A percentile compares a stretch with the other conserved stretches of the same genome.
phyloP scores from a whole-genome alignment of 2,329 filamentous ascomycete genomes.

The Colletotrichum higginsianum region DNA sequence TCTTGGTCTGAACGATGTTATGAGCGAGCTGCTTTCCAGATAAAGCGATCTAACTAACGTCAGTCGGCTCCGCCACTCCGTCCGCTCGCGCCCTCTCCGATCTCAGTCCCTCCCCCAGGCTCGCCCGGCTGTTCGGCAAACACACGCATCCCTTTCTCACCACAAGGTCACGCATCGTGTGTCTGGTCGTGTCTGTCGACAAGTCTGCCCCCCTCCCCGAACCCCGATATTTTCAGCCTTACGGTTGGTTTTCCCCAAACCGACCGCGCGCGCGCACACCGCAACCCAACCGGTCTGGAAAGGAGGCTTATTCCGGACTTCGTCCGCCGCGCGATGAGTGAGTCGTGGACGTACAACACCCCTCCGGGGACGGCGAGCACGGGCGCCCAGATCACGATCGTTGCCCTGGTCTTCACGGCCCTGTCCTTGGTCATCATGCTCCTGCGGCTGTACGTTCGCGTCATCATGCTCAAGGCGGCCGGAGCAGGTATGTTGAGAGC shows the following conservation, averaged over 20 bases:
- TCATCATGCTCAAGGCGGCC: constrained; percentile 52
- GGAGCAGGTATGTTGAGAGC: constrained; percentile 48
- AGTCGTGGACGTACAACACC: constrained; percentile 56
- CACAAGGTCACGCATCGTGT: too few species aligned
- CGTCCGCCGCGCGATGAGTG: constrained; percentile 13
- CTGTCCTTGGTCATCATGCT: constrained; percentile 51
- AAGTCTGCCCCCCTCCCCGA: neutral
- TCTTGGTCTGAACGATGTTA: constrained; percentile 23
- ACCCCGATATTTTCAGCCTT: constrained; percentile 14
- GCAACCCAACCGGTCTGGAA: neutral
- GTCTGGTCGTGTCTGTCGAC: neutral
- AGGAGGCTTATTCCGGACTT: constrained; percentile 2
- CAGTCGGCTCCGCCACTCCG: constrained; percentile 27
- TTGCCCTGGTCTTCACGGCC: constrained; percentile 50
- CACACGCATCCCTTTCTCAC: neutral
- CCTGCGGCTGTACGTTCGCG: constrained; percentile 55
- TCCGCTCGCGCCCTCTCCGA: constrained; percentile 17
- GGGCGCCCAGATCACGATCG: constrained; percentile 50
- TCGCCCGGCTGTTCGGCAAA: constrained; percentile 26
- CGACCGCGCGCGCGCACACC: neutral
- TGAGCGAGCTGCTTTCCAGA: constrained; percentile 25
- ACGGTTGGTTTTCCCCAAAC: neutral
- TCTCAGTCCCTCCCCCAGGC: neutral
- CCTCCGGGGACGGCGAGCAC: constrained; percentile 50
- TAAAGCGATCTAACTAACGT: constrained; percentile 26